Base-by-base conservation (phyloP, 2,329 filamentous ascomycete genomes). In the Aspergillus felis region DNA sequence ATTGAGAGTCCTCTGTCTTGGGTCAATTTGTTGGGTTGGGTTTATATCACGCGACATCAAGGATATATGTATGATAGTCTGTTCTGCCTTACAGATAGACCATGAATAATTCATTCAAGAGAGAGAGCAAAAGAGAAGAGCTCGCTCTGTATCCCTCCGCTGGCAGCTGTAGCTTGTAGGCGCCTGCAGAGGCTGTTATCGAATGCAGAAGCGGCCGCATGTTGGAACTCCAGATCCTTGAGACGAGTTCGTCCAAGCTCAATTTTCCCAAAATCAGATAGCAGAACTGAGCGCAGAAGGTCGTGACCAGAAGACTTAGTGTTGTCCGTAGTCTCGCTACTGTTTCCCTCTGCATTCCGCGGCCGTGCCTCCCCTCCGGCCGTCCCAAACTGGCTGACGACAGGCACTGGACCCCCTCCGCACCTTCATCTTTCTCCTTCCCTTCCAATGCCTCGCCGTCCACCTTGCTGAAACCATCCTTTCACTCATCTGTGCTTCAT, bases 11-110 rank as follows among this genome's bases (percentile, higher is more conserved):
- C 25, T 35, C 38, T 35, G n/a, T 41, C 22, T 38, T 12, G 50
- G 44, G 2, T 48, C 42, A 22, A 24, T 32, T 47, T 32, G 22
- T 24, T 52, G 46, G 49, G 42, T 53, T 27, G 47, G 27, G 38
- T 54, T 53, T 51, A 49, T 41, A 53, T 55, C 52, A 53, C 50
- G 53, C 57, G 55, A 51, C 49, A 59, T 53, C 41, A 51, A 51
- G 57, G 52, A 49, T 49, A 61, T 51, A 53, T 62, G 50, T 56
- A 54, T 59, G 57, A 57, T 62, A 60, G 53, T 38, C 50, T 25
- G 42, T 48, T 50, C 50, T 22, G 24, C 46, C 47, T 51, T 59
- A 41, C 50, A 59, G 48, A 53, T 57, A 57, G 47, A 53, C 44
- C 38, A 53, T 55, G 50, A 50, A 50, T 47, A 32, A 53, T 54